phyloP scores from a whole-genome alignment of 148 eudicot species.

The Amaranthus hypochondriacus region DNA sequence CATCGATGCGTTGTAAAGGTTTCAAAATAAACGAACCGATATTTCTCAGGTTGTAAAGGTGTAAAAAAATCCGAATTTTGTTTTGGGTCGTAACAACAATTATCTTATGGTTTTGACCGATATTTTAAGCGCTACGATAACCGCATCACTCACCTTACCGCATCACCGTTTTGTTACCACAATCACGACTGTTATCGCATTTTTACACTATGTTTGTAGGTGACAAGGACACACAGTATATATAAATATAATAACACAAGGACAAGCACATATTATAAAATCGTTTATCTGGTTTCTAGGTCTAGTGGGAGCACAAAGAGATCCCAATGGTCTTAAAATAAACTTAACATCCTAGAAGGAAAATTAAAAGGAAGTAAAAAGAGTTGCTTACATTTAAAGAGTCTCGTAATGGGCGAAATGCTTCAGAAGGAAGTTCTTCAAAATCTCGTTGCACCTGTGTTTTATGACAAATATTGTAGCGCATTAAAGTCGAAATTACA shows the following conservation, averaged over 20 bases:
- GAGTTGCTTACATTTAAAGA: conserved; percentile 65
- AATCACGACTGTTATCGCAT: no score
- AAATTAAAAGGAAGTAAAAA: background rate
- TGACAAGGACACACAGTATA: background rate
- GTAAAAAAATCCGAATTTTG: no score
- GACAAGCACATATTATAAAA: background rate
- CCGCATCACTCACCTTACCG: no score
- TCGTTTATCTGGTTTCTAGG: no score
- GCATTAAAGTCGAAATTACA: background rate
- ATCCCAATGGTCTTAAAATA: background rate
- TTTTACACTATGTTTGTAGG: no score
- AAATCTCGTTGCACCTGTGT: conserved; percentile 86
- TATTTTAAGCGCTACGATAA: no score
- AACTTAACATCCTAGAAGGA: background rate
- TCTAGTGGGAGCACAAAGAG: background rate
- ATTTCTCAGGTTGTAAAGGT: no score
- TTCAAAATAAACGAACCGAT: no score
- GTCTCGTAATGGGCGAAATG: conserved; percentile 75
- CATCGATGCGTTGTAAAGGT: no score
- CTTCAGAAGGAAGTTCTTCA: conserved; percentile 95
- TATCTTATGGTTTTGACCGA: no score
- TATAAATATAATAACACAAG: background rate
- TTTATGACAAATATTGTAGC: background rate
- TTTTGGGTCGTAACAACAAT: no score
- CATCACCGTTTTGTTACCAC: no score